phyloP scores from a whole-genome alignment of 2,329 filamentous ascomycete genomes.

The Trichoderma aggressivum region DNA sequence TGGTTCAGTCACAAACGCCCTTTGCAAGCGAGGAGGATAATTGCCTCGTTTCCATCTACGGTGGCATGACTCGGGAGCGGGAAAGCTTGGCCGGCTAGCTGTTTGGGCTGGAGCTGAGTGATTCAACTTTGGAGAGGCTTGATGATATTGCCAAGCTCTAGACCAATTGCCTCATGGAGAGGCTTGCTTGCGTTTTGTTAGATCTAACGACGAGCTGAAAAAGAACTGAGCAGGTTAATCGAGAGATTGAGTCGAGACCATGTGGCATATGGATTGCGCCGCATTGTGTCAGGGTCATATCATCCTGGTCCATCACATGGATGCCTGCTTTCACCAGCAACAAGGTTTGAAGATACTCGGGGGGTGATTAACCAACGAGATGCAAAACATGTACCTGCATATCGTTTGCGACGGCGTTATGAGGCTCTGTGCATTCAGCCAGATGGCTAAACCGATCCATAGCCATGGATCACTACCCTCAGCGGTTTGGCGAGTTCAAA shows the following conservation, averaged over 20 bases:
- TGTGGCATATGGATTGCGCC: background rate
- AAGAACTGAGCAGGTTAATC: background rate
- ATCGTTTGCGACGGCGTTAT: background rate
- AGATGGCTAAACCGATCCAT: background rate
- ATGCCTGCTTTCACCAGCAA: background rate
- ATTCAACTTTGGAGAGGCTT: background rate
- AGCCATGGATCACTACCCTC: background rate
- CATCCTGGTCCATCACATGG: background rate
- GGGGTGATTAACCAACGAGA: background rate
- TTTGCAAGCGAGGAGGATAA: background rate
- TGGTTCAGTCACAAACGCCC: background rate
- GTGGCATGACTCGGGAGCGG: background rate
- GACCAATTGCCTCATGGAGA: conserved; percentile 2
- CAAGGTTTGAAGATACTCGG: background rate
- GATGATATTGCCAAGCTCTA: background rate
- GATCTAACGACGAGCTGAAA: background rate
- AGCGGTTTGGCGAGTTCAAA: background rate
- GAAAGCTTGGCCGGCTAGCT: background rate
- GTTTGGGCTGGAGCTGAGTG: background rate
- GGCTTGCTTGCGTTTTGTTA: conserved; percentile 5
- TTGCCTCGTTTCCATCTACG: background rate
- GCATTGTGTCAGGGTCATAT: background rate
- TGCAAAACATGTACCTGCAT: background rate
- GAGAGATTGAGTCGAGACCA: background rate
- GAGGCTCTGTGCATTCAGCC: background rate